Evolutionary conservation across 345 rosid genomes (phyloP), one percentile per base, ranked within the genome.

Genomic region (Gossypium mustelinum): DNA sequence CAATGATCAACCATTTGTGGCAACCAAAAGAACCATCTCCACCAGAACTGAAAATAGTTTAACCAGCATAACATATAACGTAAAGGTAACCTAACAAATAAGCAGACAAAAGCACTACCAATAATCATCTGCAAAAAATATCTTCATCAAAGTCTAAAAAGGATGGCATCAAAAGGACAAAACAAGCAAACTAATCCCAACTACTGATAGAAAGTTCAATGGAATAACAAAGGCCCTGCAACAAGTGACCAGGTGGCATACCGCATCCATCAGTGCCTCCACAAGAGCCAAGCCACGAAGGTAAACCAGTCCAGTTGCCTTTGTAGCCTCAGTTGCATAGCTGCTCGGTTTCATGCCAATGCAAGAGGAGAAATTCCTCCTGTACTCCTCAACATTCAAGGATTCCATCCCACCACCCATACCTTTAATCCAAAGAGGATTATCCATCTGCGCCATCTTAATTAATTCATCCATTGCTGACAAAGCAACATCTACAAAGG

Each of bases 231-330:
- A 45, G 50, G 41, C 70, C 55, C 18, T 13, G 47, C 39, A 58
- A 64, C 61, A 70, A 70, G 61, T 10, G 3, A 52, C 27, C 6
- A 22, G 73, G 51, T 68, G 43, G 73, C 87, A 52, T 84, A 94
- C 97, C 91, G 77, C 80, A 73, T 94, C 88, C 97, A 94, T 90
- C 70, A 92, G 67, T 13, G 81, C 85, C 24, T 90, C 93, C 0
- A 94, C 88, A 7, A 89, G 85, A 77, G 86, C 85, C 79, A 75
- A 73, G 81, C 90, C 82, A 75, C 82, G 83, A 82, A 86, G 79
- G 62, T 82, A 70, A 17, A 92, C 88, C 41, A 86, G 43, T 43
- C 86, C 88, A 59, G 86, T 81, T 72, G 85, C 93, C 81, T 90
- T 84, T 17, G 96, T 74, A 58, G 88, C 92, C 78, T 91, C 91